Conservation (phyloP, 768 basidiomycete species). For the Lentinula raphanica region DNA sequence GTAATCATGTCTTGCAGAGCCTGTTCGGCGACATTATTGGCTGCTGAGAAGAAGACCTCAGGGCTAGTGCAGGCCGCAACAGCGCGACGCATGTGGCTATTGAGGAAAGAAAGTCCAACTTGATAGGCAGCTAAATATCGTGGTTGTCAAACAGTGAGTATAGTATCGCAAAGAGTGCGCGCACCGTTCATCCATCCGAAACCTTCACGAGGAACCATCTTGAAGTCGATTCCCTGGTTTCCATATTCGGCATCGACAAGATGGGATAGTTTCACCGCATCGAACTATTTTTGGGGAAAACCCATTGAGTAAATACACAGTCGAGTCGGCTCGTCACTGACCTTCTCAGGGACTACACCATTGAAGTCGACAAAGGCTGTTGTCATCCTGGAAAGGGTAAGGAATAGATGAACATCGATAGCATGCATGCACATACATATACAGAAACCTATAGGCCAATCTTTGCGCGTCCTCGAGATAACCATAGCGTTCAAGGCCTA, state of each 20-base stretch:
- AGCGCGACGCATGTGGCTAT: conserved; percentile 90
- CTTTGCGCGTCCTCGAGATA: conserved; percentile 91
- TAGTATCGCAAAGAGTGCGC: conserved; percentile 18
- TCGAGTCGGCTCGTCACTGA: conserved; percentile 21
- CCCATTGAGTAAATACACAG: neutral
- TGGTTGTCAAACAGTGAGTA: neutral
- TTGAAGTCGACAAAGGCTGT: conserved; percentile 95
- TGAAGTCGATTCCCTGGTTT: conserved; percentile 95
- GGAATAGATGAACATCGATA: neutral
- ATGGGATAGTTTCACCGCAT: conserved; percentile 93
- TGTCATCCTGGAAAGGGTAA: conserved; percentile 62
- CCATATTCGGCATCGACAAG: conserved; percentile 97
- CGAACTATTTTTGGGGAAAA: conserved; percentile 51
- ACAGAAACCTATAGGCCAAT: conserved; percentile 93
- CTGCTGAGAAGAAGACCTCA: conserved; percentile 74
- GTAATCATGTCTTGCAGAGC: conserved; percentile 33
- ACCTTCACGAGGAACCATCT: conserved; percentile 94
- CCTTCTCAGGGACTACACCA: conserved; percentile 97
- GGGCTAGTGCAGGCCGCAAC: conserved; percentile 93
- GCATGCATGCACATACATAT: conserved; percentile 79
- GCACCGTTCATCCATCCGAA: conserved; percentile 98
- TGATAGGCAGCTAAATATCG: conserved; percentile 76
- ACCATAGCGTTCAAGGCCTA: conserved; percentile 93
- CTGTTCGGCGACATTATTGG: conserved; percentile 31
- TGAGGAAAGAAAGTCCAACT: conserved; percentile 92